Percentiles rank a stretch among this genome's conserved stretches.
Evolutionary conservation across 2,329 filamentous ascomycete genomes (phyloP).

Genomic region (Albifimbria verrucaria): DNA sequence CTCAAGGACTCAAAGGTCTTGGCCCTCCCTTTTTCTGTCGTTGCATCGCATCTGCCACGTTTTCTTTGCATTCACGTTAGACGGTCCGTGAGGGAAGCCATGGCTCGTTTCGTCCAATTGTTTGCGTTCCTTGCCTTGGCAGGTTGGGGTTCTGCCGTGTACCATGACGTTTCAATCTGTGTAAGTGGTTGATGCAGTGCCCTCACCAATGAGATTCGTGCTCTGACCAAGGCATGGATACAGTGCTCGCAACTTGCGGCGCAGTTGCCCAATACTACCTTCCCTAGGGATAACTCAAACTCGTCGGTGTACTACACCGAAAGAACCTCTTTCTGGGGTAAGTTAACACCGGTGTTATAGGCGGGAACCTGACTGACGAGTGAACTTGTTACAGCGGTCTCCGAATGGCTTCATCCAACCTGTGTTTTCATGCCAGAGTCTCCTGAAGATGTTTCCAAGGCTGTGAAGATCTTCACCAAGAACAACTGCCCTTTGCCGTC

Average conservation of each 20-base stretch:
- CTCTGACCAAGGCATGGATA: neutral
- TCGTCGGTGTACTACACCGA: neutral
- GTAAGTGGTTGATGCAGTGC: neutral
- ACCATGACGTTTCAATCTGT: neutral
- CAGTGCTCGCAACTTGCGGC: neutral
- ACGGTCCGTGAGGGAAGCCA: neutral
- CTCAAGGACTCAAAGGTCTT: neutral
- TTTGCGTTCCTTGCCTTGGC: neutral
- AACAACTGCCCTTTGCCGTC: slow-evolving; percentile 11
- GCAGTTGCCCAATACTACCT: neutral
- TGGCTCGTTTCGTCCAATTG: neutral
- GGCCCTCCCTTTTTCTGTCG: neutral
- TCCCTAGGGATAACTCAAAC: neutral
- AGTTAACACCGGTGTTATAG: neutral
- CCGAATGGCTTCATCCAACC: neutral
- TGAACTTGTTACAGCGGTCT: neutral
- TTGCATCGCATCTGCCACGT: neutral
- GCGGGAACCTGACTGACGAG: neutral
- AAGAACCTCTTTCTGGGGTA: neutral
- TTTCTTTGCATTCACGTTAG: neutral
- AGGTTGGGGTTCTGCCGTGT: neutral
- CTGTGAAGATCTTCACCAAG: slow-evolving; percentile 3
- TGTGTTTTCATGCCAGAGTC: neutral
- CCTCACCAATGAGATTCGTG: neutral
- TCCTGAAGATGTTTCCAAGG: neutral